phyloP scores from a whole-genome alignment of 768 basidiomycete genomes.

The Leccinum aurantiacum region DNA sequence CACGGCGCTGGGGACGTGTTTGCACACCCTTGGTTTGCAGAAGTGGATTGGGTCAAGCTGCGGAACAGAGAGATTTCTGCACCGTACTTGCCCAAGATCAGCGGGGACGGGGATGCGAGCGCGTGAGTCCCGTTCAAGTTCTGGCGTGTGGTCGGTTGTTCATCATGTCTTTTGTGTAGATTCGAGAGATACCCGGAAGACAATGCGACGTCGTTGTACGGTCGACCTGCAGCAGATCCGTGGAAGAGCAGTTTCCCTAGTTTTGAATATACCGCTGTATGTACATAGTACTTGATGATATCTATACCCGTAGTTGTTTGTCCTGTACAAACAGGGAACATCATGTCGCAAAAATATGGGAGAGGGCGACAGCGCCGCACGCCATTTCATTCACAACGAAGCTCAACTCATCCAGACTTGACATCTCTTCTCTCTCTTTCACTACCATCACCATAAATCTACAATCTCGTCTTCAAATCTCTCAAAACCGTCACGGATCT shows the following conservation, averaged over 20 bases:
- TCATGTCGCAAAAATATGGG: slow-evolving; percentile 38
- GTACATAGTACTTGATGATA: slow-evolving; percentile 35
- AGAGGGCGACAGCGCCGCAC: slow-evolving; percentile 15
- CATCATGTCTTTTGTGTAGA: slow-evolving; percentile 34
- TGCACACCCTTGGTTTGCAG: slow-evolving; percentile 89
- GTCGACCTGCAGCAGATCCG: slow-evolving; percentile 53
- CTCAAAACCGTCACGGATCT: slow-evolving; percentile 62
- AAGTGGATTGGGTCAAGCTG: slow-evolving; percentile 89
- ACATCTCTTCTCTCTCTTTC: slow-evolving; percentile 2
- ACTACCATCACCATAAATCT: slow-evolving; percentile 4
- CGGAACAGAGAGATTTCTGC: slow-evolving; percentile 85
- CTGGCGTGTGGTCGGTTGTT: background rate
- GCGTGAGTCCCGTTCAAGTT: slow-evolving; percentile 53
- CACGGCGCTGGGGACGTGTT: slow-evolving; percentile 92
- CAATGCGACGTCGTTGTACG: slow-evolving; percentile 60
- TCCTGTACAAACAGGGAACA: slow-evolving; percentile 35
- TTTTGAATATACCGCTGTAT: slow-evolving; percentile 58
- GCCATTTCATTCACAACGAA: slow-evolving; percentile 18
- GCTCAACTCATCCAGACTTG: slow-evolving; percentile 11
- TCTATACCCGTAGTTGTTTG: slow-evolving; percentile 23
- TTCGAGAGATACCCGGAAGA: slow-evolving; percentile 83
- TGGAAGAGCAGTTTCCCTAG: slow-evolving; percentile 73
- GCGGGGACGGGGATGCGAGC: slow-evolving; percentile 93
- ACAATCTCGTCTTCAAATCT: slow-evolving; percentile 52
- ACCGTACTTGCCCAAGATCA: slow-evolving; percentile 91